Conservation (phyloP, 306 rosid species). For the Betula pendula region DNA sequence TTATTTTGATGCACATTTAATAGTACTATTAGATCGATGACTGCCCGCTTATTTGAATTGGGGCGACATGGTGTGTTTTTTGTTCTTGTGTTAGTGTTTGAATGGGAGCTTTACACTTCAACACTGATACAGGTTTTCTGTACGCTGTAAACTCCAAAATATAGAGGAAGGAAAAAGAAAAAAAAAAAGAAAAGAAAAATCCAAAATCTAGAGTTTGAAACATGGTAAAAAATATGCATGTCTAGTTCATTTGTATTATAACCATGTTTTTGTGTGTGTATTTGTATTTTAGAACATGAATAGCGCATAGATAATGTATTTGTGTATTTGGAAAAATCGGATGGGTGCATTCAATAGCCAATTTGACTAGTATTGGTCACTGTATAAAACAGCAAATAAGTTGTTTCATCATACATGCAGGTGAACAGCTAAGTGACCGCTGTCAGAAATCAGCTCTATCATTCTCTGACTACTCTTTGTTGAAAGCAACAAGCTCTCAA, state of each 20-base stretch:
- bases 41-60: not conserved
- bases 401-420: conserved; percentile 28
- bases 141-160: not conserved
- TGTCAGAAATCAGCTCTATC: conserved; percentile 23
- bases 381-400: conserved; percentile 20
- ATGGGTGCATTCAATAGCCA: not conserved
- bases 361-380: not conserved
- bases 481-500: conserved; percentile 28
- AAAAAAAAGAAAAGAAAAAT: not conserved
- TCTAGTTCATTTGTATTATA: not conserved
- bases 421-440: conserved; percentile 28
- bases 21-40: not conserved
- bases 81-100: not conserved
- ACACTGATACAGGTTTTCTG: not conserved
- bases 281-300: not conserved
- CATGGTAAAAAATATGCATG: not conserved
- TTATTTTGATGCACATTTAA: not conserved
- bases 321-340: not conserved
- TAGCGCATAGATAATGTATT: not conserved
- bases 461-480: conserved; percentile 12
- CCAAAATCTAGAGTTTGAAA: conserved; percentile 1
- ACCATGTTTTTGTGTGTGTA: not conserved
- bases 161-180: not conserved
- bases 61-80: not conserved
- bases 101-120: not conserved